Base-by-base conservation (phyloP, 2,329 filamentous ascomycete species). In the Diplocarpon mali region DNA sequence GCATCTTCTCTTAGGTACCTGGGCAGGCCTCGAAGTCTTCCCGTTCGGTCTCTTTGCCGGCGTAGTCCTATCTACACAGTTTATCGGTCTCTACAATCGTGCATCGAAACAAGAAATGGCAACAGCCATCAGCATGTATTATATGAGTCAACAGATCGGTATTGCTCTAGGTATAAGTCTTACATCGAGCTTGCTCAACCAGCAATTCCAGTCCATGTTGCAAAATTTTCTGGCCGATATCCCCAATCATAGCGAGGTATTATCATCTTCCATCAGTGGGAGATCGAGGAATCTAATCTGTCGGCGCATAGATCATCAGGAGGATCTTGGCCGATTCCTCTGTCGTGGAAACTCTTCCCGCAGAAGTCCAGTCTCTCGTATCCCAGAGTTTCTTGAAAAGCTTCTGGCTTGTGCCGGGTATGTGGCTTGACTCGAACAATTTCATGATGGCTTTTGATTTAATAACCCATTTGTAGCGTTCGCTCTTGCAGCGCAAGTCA, bases 81-180 rank as follows among this genome's bases (percentile, higher is more conserved):
- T 53, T 36, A 46, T 53, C 24, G 51, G 51, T 16, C 39, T 53
- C 24, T 52, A 49, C 28, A 35, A 36, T 14, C 46, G 44, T 37
- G 40, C 51, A 13, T 42, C 51, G 14, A 52, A 52, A 34, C 37
- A 53, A 45, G 29, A 53, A 27, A 52, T 53, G 47, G 45, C 49
- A 24, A 53, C 49, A 35, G 43, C 47, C 24, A 53, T 53, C 16
- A 48, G 49, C 39, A 48, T 50, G 43, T 53, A 53, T 37, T 53
- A 52, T 30, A 52, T 53, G 49, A 52, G 51, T 20, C 49, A 53
- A 35, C 49, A 53, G 34, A 44, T 53, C 20, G 51, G 51, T 15
- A 50, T 52, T 27, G 51, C 51, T 3, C 7, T 53, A 10, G 51
- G 51, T 5, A 53, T 50, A n/a, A 48, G 44, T 31, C n/a, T 52